Percentiles rank a stretch among this genome's conserved stretches.
Conservation (phyloP, 164 flowering plant species). For the Vitis amurensis region DNA sequence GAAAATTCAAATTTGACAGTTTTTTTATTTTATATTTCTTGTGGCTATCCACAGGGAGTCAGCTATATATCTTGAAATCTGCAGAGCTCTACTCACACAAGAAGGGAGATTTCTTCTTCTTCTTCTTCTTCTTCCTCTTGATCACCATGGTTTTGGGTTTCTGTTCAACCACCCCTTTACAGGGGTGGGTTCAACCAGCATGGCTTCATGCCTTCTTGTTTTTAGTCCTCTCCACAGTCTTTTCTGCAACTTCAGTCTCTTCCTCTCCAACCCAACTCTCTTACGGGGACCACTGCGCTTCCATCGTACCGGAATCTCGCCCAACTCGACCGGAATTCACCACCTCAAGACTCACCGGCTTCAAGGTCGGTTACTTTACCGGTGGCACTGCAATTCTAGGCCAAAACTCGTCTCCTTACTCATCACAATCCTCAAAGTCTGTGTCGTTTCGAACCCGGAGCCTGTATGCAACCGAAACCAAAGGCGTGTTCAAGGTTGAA, state of each 20-base stretch:
- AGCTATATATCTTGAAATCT: too few species aligned
- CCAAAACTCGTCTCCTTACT: neutral
- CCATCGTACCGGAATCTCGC: slow-evolving; percentile 14
- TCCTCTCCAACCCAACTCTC: slow-evolving; percentile 1
- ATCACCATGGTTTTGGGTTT: neutral
- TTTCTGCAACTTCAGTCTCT: neutral
- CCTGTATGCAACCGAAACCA: neutral
- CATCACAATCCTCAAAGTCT: neutral
- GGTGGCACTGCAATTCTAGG: slow-evolving; percentile 3
- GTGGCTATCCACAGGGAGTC: too few species aligned
- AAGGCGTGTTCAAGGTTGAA: slow-evolving; percentile 21
- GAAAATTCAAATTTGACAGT: too few species aligned
- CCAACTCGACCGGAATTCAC: neutral
- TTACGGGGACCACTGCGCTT: slow-evolving; percentile 19
- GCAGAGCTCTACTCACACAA: too few species aligned
- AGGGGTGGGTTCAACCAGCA: neutral
- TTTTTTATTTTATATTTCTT: too few species aligned
- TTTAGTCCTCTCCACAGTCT: neutral
- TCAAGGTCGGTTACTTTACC: slow-evolving; percentile 7
- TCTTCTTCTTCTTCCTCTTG: too few species aligned
- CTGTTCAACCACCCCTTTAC: neutral
- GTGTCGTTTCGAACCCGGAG: neutral
- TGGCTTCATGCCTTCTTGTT: neutral
- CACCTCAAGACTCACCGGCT: neutral
- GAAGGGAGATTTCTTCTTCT: too few species aligned